These are phyloP conservation scores for Rhexocercosporidium sp. DNA, from an alignment of 2,329 filamentous ascomycete genomes.

Conservation along the genomic window DNA sequence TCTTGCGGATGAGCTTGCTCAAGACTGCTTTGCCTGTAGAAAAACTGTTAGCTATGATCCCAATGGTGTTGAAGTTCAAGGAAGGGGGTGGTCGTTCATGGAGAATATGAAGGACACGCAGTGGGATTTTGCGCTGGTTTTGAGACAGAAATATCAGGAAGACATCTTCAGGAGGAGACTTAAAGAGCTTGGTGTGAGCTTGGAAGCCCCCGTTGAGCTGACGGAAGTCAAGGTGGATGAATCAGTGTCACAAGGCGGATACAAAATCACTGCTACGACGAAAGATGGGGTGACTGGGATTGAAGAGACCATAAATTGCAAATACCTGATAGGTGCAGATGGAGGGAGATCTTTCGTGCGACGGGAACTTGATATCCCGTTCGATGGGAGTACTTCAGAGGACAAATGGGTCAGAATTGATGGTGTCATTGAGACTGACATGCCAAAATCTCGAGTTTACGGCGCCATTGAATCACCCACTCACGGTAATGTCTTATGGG, in stretches of 20 bases:
- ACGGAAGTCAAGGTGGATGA: conserved; percentile 31
- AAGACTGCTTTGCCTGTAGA: conserved; percentile 58
- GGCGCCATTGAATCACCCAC: conserved; percentile 56
- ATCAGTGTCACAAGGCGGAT: conserved; percentile 27
- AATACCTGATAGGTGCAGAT: conserved; percentile 57
- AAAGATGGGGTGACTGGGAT: conserved; percentile 37
- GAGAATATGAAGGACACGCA: conserved; percentile 56
- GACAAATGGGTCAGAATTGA: conserved; percentile 61
- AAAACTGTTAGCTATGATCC: conserved; percentile 54
- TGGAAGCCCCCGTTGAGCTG: conserved; percentile 32
- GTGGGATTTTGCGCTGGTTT: conserved; percentile 58
- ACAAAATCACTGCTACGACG: conserved; percentile 29
- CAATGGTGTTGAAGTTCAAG: conserved; percentile 50
- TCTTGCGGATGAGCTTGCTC: conserved; percentile 54
- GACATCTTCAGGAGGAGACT: conserved; percentile 54
- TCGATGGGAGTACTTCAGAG: conserved; percentile 54
- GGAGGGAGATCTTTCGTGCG: conserved; percentile 56
- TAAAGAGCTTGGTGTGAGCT: conserved; percentile 33
- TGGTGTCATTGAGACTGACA: conserved; percentile 43
- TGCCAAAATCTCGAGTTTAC: conserved; percentile 54
- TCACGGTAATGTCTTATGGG: conserved; percentile 62
- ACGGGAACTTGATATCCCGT: conserved; percentile 51
- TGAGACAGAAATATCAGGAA: conserved; percentile 61
- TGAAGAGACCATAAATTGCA: conserved; percentile 45
- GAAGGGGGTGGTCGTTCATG: conserved; percentile 58